Base-by-base conservation (phyloP, 257 asterid species). In the Primulina tabacum region DNA sequence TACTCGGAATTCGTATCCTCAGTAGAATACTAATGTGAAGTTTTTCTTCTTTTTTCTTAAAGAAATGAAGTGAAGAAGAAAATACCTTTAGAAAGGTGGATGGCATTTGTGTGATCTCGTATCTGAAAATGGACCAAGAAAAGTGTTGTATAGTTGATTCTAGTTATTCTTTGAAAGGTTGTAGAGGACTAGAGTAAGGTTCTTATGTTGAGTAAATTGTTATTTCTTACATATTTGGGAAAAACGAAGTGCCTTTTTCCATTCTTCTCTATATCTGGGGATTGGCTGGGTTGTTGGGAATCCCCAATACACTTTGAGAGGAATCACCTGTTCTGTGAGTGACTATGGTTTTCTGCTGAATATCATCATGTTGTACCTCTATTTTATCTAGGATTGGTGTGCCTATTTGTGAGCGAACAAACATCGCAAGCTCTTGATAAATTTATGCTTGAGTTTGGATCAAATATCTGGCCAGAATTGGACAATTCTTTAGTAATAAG, bases 251-350 rank as follows among this genome's bases (percentile, higher is more conserved):
- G n/a, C 28, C 0, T 4, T 14, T 43, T 43, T 43, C 55, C 55
- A 43, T 43, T 43, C 12, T 43, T 11, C 6, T 4, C 55, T 43
- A 43, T 43, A 12, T 3, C 55, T 43, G 12, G 55, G 55, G 55
- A 43, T 43, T 43, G 1, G 43, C 43, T 53, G 10, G 34, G 38
- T 30, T 29, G 2, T 30, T 68, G 17, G 24, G 33, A 24, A 58
- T 60, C 62, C 70, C 60, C 60, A 35, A 24, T 52, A n/a, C 30
- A 20, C 8, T 28, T 73, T 70, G 52, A 21, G 53, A 63, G 17
- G 24, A 73, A 8, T 37, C 43, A 1, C 8, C 11, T 4, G 8
- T 37, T 37, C 1, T 40, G 6, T 40, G 50, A 10, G 50, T 0
- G 50, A 8, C 50, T 1, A 40, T 10, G 50, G 50, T 9, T 40